phyloP scores from a whole-genome alignment of 768 basidiomycete species.

The Collybiopsis luxurians region DNA sequence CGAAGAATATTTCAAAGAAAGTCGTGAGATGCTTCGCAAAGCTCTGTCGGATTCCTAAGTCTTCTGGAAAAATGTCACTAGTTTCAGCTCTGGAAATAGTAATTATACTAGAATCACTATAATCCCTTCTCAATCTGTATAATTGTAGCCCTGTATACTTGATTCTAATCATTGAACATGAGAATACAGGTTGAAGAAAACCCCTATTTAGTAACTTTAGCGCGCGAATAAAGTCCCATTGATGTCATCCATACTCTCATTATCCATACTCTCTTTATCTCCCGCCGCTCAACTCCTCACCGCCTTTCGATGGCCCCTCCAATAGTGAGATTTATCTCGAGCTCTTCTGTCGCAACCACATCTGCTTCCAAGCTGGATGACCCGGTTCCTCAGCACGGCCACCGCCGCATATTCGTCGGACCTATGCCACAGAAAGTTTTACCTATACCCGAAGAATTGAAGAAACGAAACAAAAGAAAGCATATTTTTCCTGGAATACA shows the following conservation, averaged over 20 bases:
- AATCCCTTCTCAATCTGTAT: not conserved
- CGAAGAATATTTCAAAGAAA: constrained; percentile 60
- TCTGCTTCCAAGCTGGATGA: constrained; percentile 8
- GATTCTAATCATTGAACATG: not conserved
- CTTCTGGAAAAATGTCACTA: not conserved
- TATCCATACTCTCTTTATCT: not conserved
- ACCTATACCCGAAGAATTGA: constrained; percentile 32
- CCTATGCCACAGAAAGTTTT: constrained; percentile 69
- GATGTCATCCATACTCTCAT: not conserved
- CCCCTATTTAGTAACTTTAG: not conserved
- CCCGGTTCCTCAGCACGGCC: constrained; percentile 22
- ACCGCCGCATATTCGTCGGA: constrained; percentile 67
- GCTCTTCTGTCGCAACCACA: not conserved
- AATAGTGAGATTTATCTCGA: not conserved
- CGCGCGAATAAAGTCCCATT: not conserved
- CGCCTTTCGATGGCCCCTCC: not conserved
- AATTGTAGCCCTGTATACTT: not conserved
- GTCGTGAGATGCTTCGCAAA: constrained; percentile 48
- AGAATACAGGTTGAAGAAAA: no score
- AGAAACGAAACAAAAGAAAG: constrained; percentile 24
- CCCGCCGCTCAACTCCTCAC: no score
- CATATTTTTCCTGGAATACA: constrained; percentile 10
- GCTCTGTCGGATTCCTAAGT: constrained; percentile 15
- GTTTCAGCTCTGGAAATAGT: not conserved
- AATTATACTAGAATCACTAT: not conserved